A percentile compares a stretch with the other conserved stretches of the same genome.
phyloP scores from a whole-genome alignment of 1,284 basidiomycete genomes.

The Paramarasmius palmivorus region DNA sequence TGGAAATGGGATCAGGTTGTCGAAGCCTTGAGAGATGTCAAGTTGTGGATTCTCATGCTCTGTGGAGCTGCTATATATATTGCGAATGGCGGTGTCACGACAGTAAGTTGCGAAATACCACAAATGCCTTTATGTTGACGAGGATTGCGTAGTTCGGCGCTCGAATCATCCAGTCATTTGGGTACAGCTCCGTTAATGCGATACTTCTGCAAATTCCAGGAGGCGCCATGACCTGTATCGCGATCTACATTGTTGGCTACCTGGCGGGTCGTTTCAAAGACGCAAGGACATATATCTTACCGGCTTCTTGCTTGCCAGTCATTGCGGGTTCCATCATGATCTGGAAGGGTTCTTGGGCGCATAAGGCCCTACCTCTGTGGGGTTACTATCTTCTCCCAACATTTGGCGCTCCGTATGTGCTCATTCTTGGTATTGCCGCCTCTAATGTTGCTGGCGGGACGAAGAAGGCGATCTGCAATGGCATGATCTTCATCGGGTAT shows the following conservation, averaged over 20 bases:
- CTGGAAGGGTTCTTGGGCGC: conserved; percentile 11
- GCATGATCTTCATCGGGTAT: conserved; percentile 16
- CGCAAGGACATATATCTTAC: conserved; percentile 8
- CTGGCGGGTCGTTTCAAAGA: conserved; percentile 10
- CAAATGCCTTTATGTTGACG: background rate
- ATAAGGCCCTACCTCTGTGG: conserved; percentile 10
- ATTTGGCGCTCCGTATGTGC: conserved; percentile 15
- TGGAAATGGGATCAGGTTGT: conserved; percentile 12
- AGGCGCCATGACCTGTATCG: conserved; percentile 13
- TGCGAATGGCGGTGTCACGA: conserved; percentile 13
- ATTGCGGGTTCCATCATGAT: conserved; percentile 13
- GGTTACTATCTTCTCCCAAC: conserved; percentile 14
- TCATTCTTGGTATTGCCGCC: conserved; percentile 8
- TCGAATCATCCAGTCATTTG: conserved; percentile 14
- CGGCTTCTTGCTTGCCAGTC: conserved; percentile 13
- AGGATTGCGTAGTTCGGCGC: conserved; percentile 7
- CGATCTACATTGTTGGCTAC: conserved; percentile 12
- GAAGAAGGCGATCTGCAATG: conserved; percentile 12
- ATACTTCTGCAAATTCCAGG: conserved; percentile 16
- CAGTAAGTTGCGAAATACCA: background rate
- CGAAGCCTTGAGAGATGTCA: conserved; percentile 10
- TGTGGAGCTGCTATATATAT: conserved; percentile 14
- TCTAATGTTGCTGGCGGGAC: conserved; percentile 15
- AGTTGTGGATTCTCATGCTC: conserved; percentile 11
- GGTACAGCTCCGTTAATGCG: conserved; percentile 9